Evolutionary conservation across 352 stramenopile genomes (phyloP).

Genomic region (Pythium monospermum): DNA sequence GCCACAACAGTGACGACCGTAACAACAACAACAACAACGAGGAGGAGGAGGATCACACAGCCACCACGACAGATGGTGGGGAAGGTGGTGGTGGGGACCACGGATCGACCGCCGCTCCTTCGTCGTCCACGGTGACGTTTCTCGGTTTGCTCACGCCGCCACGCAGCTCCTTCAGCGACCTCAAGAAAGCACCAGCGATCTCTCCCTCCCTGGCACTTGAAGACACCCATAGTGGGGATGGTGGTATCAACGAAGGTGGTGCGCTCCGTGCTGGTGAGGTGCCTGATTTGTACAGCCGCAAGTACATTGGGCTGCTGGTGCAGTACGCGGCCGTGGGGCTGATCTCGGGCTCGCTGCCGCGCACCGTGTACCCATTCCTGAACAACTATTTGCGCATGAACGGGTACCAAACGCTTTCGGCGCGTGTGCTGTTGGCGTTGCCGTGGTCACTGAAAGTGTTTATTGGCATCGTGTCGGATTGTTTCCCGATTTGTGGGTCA

Average conservation of each 20-base stretch:
- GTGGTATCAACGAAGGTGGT: background rate
- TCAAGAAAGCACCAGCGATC: background rate
- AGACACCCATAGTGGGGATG: background rate
- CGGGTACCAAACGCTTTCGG: constrained; percentile 58
- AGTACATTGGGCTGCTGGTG: constrained; percentile 52
- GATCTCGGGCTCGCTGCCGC: constrained; percentile 47
- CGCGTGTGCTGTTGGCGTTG: constrained; percentile 46
- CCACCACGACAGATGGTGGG: too few species aligned
- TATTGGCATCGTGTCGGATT: constrained; percentile 58
- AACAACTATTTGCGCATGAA: constrained; percentile 73
- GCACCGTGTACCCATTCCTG: constrained; percentile 68
- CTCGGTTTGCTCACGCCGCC: background rate
- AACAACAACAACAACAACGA: background rate
- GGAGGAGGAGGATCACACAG: background rate
- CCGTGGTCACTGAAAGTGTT: constrained; percentile 69
- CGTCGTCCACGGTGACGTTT: too few species aligned
- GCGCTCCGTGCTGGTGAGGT: constrained; percentile 32
- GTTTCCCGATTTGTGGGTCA: constrained; percentile 54
- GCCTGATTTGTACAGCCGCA: constrained; percentile 45
- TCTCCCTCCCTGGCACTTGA: background rate
- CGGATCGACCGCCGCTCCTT: too few species aligned
- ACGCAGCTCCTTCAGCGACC: too few species aligned
- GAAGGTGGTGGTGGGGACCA: too few species aligned
- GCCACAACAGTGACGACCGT: background rate
- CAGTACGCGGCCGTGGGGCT: constrained; percentile 69